Base-by-base conservation (phyloP, 108 stramenopile species). In the Aurantiochytrium sp. region DNA sequence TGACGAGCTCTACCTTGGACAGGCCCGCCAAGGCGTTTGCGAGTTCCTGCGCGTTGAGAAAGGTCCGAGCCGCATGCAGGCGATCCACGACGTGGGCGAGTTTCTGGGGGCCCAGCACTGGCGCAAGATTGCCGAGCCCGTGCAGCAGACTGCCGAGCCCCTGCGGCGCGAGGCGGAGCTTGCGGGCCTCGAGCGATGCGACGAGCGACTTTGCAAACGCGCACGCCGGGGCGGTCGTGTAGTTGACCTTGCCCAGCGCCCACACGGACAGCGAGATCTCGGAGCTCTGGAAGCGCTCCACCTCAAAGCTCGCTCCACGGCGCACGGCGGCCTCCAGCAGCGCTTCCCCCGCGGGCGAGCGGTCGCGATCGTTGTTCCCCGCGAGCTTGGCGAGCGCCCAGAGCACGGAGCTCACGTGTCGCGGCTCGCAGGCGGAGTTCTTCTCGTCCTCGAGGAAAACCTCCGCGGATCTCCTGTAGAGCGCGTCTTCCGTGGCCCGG, bases 301-400 rank as follows among this genome's bases (percentile, higher is more conserved):
- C 19, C 6, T 24, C 27, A 42, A 48, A 48, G 12, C 19, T 19
- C 19, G 32, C 4, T 15, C 59, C 59, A 65, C 59, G 34, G 0
- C 45, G 39, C n/a, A 48, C 27, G 6, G 73, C 39, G 1, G 73
- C 45, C 17, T 81, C 73, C 6, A 81, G 73, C 27, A 81, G 39
- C 36, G 45, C 15, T 10, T 81, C 30, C 45, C 6, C 24, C 21
- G 15, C 12, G 42, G 39, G 21, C 30, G 73, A 12, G 39, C n/a
- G 32, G n/a, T n/a, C n/a, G 59, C 22, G 32, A 32, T 65, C 22
- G 10, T 65, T 24, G 8, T 15, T 19, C 34, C 59, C 59, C 12
- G 19, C 15, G 45, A 81, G 73, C 73, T 81, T 81, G 39, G 73
- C 73, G 12, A 41, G 6, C 6, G 73, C 73, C 73, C 73, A 81